Evolutionary conservation across 768 basidiomycete genomes (phyloP).

Genomic region (Hypsizygus marmoreus): DNA sequence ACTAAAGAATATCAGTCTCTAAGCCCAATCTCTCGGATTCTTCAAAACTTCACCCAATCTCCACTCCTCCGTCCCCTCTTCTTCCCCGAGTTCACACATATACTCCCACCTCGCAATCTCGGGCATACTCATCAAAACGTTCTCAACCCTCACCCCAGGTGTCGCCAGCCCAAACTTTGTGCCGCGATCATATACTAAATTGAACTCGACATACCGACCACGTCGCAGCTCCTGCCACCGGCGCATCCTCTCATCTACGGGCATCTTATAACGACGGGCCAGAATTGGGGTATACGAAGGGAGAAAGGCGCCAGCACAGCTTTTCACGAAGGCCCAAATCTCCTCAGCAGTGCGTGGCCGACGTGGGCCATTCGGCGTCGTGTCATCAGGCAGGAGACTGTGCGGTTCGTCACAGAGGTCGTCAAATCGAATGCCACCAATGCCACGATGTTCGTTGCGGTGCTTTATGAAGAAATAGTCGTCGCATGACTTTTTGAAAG

Average conservation of each 20-base stretch:
- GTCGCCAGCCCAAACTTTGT: slow-evolving; percentile 87
- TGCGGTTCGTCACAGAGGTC: slow-evolving; percentile 68
- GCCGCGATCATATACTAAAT: slow-evolving; percentile 82
- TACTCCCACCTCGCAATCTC: slow-evolving; percentile 92
- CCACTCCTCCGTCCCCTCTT: slow-evolving; percentile 70
- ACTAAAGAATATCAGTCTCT: too few relatives aligned
- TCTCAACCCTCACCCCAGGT: slow-evolving; percentile 86
- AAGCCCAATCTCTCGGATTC: slow-evolving; percentile 66
- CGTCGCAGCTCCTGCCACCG: slow-evolving; percentile 93
- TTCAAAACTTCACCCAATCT: slow-evolving; percentile 61
- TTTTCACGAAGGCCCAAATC: slow-evolving; percentile 75
- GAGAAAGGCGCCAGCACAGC: slow-evolving; percentile 78
- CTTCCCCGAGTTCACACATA: slow-evolving; percentile 70
- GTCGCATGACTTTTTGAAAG: slow-evolving; percentile 96
- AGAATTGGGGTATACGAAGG: slow-evolving; percentile 95
- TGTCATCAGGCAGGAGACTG: slow-evolving; percentile 24
- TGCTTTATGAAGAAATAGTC: slow-evolving; percentile 95
- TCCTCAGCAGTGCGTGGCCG: slow-evolving; percentile 64
- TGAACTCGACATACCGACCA: slow-evolving; percentile 95
- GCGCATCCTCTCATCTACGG: slow-evolving; percentile 65
- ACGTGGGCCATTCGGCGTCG: too few relatives aligned
- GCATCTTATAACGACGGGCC: slow-evolving; percentile 50
- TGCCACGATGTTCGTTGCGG: slow-evolving; percentile 79
- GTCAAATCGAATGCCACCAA: slow-evolving; percentile 97
- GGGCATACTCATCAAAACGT: slow-evolving; percentile 87